A percentile compares a stretch with the other conserved stretches of the same genome.
Evolutionary conservation across 2,329 filamentous ascomycete species (phyloP).

Genomic region (Cordyceps tenuipes): DNA sequence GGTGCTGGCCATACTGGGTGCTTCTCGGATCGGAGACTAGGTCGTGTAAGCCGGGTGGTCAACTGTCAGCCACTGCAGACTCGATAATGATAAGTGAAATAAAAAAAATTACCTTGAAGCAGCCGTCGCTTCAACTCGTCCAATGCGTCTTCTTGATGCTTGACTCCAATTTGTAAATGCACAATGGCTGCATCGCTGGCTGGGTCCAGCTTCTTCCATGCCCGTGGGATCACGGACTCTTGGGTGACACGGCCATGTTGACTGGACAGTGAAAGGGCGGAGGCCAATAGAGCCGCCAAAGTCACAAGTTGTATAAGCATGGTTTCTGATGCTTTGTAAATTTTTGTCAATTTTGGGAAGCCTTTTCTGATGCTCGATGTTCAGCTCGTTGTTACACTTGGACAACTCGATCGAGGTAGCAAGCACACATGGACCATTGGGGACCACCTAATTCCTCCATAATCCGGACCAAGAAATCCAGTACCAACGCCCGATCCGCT

Average conservation of each 20-base stretch:
- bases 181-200: background rate
- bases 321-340: background rate
- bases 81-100: too few relatives aligned
- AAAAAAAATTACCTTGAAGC: background rate
- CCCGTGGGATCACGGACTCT: background rate
- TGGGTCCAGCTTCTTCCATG: background rate
- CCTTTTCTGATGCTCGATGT: too few relatives aligned
- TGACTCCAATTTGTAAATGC: conserved; percentile 4
- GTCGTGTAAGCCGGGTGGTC: background rate
- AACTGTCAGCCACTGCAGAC: too few relatives aligned
- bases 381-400: too few relatives aligned
- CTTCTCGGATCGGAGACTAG: conserved; percentile 5
- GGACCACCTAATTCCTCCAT: too few relatives aligned
- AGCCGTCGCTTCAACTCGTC: conserved; percentile 1
- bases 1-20: background rate
- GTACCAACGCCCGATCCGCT: too few relatives aligned
- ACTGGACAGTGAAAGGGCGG: background rate
- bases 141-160: background rate
- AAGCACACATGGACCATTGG: too few relatives aligned
- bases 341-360: background rate
- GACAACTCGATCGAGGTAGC: too few relatives aligned
- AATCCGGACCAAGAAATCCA: too few relatives aligned
- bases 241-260: background rate
- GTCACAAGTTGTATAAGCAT: background rate
- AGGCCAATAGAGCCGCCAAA: background rate